Conservation (phyloP, 208 protist species). For the Leishmania major region DNA sequence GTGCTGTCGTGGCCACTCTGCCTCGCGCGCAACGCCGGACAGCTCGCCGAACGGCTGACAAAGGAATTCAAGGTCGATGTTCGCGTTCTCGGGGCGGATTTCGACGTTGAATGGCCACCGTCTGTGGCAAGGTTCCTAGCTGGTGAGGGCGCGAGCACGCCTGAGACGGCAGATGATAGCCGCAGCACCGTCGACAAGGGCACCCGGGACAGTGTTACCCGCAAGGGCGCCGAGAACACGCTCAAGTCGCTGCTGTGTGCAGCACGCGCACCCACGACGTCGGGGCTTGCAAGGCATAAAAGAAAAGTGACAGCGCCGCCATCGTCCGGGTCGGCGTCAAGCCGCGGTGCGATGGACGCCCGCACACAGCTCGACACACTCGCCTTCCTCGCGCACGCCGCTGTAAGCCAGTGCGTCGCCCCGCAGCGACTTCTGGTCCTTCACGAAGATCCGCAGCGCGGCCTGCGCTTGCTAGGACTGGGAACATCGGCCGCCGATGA, state of each 20-base stretch:
- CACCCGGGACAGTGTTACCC: not conserved
- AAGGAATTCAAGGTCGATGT: conserved; percentile 76
- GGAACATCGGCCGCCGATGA: conserved; percentile 46
- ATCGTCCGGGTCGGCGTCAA: not conserved
- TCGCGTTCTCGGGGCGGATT: conserved; percentile 61
- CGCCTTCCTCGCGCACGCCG: conserved; percentile 70
- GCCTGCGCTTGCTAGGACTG: conserved; percentile 47
- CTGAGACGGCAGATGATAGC: not conserved
- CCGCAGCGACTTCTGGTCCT: conserved; percentile 70
- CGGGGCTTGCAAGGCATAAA: not conserved
- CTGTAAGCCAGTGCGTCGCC: conserved; percentile 60
- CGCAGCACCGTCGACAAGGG: not conserved
- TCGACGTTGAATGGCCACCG: conserved; percentile 45
- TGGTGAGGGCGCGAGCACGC: not conserved
- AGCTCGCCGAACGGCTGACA: conserved; percentile 55
- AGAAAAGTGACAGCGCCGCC: not conserved
- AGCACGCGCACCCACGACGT: not conserved
- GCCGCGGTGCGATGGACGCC: not conserved
- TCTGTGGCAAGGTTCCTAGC: not conserved
- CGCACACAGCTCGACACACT: conserved; percentile 32
- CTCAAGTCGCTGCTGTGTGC: conserved; percentile 18
- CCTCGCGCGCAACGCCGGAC: conserved; percentile 46
- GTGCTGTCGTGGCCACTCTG: conserved; percentile 83
- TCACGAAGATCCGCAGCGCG: conserved; percentile 52
- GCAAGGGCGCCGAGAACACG: not conserved